A percentile compares a stretch with the other conserved stretches of the same genome.
phyloP scores from a whole-genome alignment of 495 filamentous ascomycete genomes.

The Immersiella caudata region DNA sequence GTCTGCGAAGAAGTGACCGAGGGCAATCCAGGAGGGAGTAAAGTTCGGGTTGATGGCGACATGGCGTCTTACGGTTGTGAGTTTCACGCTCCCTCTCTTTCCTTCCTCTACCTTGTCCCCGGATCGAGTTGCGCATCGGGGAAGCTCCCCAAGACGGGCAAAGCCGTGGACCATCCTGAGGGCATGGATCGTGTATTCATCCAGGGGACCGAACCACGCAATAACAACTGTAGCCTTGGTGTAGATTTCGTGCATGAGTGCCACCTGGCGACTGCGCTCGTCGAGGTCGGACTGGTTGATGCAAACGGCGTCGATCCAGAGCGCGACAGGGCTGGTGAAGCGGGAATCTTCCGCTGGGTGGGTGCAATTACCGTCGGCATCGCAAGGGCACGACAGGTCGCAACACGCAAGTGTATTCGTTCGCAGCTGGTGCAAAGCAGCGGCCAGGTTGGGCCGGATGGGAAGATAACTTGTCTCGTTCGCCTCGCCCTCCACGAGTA shows the following conservation, averaged over 20 bases:
- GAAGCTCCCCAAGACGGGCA: not conserved
- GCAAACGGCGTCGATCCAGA: conserved; percentile 16
- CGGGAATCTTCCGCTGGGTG: not conserved
- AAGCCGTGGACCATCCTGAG: not conserved
- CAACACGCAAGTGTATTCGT: conserved; percentile 1
- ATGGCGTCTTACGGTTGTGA: not conserved
- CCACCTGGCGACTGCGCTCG: conserved; percentile 1
- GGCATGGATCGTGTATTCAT: not conserved
- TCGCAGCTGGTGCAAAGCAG: conserved; percentile 5
- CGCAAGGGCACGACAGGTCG: not conserved
- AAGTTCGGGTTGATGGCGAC: not conserved
- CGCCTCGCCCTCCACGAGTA: not conserved
- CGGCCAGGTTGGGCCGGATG: conserved; percentile 1
- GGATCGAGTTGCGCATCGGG: not conserved
- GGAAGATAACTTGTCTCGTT: conserved; percentile 2
- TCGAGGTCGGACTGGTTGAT: conserved; percentile 4
- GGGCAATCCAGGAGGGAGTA: not conserved
- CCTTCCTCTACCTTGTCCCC: not conserved
- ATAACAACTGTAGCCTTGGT: not conserved
- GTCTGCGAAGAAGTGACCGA: conserved; percentile 11
- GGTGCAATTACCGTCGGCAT: not conserved
- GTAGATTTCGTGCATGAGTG: conserved; percentile 8
- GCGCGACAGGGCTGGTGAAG: not conserved
- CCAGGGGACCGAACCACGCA: not conserved
- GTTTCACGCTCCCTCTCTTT: not conserved